Percentiles rank a stretch among this genome's conserved stretches.
phyloP scores from a whole-genome alignment of 2,329 filamentous ascomycete species.

The Metarhizium brunneum region DNA sequence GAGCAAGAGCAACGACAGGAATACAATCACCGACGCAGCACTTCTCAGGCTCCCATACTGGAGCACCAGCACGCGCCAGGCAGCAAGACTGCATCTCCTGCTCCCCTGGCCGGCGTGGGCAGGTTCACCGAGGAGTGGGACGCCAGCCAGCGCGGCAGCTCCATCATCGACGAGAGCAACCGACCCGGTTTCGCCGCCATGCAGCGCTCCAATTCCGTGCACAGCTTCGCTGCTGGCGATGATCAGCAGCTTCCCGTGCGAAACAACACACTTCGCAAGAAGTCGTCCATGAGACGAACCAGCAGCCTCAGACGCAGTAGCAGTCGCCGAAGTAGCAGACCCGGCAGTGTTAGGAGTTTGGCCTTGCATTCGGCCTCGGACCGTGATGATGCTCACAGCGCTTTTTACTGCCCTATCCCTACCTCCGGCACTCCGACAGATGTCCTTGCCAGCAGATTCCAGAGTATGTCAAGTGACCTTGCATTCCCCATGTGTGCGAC shows the following conservation, averaged over 20 bases:
- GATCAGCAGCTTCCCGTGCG: conserved; percentile 32
- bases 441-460: conserved; percentile 75
- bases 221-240: conserved; percentile 42
- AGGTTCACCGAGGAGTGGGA: conserved; percentile 66
- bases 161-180: conserved; percentile 43
- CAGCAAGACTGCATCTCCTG: not conserved
- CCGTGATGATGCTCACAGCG: conserved; percentile 65
- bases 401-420: conserved; percentile 83
- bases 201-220: conserved; percentile 53
- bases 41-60: conserved; percentile 10
- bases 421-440: conserved; percentile 84
- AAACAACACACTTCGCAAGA: conserved; percentile 80
- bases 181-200: conserved; percentile 23
- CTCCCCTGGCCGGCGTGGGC: conserved; percentile 19
- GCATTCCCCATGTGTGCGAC: not conserved
- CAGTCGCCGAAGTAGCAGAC: conserved; percentile 72
- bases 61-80: conserved; percentile 10
- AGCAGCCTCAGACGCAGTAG: conserved; percentile 69
- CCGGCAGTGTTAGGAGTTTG: conserved; percentile 79
- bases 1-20: conserved; percentile 4
- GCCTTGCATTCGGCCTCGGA: conserved; percentile 60
- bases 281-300: conserved; percentile 63
- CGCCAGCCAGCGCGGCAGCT: conserved; percentile 56
- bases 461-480: conserved; percentile 48
- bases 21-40: conserved; percentile 4